Conservation (phyloP, 2,329 filamentous ascomycete species). For the Alternaria tenuissima region DNA sequence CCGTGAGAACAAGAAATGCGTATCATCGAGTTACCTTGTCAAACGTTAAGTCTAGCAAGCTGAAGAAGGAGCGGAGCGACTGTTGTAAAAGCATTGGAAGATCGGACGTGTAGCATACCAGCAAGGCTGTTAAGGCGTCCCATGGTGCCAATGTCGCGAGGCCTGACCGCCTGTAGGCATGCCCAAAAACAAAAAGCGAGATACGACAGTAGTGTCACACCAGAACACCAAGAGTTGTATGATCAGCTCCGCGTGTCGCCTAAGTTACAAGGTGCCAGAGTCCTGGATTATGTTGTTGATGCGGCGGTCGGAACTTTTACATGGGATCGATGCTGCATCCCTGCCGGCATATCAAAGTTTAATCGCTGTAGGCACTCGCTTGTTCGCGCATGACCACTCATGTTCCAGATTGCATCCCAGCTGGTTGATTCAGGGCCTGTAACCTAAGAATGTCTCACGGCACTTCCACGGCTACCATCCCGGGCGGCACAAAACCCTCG, state of each 20-base stretch:
- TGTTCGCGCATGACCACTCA: background rate
- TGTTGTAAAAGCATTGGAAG: background rate
- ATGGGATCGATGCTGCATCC: background rate
- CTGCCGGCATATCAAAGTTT: background rate
- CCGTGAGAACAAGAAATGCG: background rate
- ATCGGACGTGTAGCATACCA: background rate
- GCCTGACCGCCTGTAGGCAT: background rate
- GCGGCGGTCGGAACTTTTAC: background rate
- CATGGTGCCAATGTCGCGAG: background rate
- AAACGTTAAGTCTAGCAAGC: background rate
- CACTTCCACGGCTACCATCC: background rate
- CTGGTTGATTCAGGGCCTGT: background rate
- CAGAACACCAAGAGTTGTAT: background rate
- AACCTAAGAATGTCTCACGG: background rate
- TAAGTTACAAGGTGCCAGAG: background rate
- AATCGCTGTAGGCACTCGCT: background rate
- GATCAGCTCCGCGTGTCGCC: background rate
- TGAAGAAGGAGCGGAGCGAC: background rate
- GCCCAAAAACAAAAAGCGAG: background rate
- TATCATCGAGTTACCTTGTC: background rate
- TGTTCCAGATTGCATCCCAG: background rate
- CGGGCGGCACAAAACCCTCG: background rate
- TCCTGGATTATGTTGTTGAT: background rate
- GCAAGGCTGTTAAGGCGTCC: background rate
- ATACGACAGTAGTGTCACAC: background rate